phyloP scores from a whole-genome alignment of 2,329 filamentous ascomycete species.

The Chaetomium olivaceum region DNA sequence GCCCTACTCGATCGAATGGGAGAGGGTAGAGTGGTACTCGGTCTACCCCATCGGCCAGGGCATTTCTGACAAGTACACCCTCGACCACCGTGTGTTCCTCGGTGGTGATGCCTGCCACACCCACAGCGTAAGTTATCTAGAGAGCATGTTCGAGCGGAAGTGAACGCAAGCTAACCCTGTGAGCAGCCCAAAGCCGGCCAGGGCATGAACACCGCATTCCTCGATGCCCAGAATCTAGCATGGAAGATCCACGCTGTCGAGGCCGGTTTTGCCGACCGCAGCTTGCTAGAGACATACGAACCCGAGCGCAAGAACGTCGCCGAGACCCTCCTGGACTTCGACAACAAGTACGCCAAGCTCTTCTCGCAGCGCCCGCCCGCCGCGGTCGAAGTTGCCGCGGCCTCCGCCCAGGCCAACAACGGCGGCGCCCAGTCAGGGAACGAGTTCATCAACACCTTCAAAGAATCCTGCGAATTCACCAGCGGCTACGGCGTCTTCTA shows the following conservation, averaged over 20 bases:
- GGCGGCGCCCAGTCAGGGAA: conserved; percentile 49
- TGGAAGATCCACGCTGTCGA: conserved; percentile 97
- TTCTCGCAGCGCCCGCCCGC: conserved; percentile 79
- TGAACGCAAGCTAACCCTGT: conserved; percentile 41
- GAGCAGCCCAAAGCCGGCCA: conserved; percentile 74
- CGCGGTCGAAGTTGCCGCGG: conserved; percentile 70
- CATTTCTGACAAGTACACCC: conserved; percentile 66
- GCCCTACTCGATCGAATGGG: conserved; percentile 68
- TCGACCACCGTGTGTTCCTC: conserved; percentile 70
- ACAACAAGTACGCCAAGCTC: conserved; percentile 84
- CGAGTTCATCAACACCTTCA: conserved; percentile 86
- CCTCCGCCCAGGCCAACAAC: conserved; percentile 44
- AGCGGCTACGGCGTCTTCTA: conserved; percentile 90
- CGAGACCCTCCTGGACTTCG: conserved; percentile 80
- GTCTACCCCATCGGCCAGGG: conserved; percentile 77
- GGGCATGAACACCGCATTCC: conserved; percentile 78
- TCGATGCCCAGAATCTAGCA: conserved; percentile 83
- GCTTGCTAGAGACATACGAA: conserved; percentile 81
- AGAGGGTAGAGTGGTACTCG: conserved; percentile 71
- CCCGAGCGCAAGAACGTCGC: conserved; percentile 81
- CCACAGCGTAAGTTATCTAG: conserved; percentile 59
- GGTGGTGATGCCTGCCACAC: conserved; percentile 79
- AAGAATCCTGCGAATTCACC: conserved; percentile 88
- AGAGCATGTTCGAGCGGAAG: not conserved
- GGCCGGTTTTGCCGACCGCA: conserved; percentile 72